Percentiles rank a stretch among this genome's conserved stretches.
These are phyloP conservation scores for Tuctoria greenei DNA, from an alignment of 176 grass and related monocot species.

Conservation along the genomic window DNA sequence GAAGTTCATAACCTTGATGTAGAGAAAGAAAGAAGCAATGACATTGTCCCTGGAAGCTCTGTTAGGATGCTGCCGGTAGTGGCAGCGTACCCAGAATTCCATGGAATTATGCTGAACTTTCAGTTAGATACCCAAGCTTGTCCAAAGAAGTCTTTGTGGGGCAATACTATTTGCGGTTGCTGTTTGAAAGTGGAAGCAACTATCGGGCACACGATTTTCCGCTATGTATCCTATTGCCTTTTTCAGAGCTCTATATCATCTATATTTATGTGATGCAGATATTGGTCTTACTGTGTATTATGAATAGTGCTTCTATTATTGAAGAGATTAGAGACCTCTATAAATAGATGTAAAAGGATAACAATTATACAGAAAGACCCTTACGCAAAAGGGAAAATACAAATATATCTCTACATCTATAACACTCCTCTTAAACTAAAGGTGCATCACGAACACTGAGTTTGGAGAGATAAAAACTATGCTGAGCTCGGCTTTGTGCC, in stretches of 20 bases:
- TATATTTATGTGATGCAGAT: slow-evolving; percentile 96
- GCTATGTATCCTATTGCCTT: slow-evolving; percentile 92
- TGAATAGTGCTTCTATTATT: too few relatives aligned
- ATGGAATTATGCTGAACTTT: slow-evolving; percentile 98
- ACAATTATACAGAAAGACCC: too few relatives aligned
- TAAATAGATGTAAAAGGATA: too few relatives aligned
- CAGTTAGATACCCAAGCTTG: slow-evolving; percentile 84
- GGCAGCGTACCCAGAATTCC: slow-evolving; percentile 82
- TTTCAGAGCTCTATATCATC: slow-evolving; percentile 96
- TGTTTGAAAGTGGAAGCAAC: slow-evolving; percentile 90
- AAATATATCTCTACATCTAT: too few relatives aligned
- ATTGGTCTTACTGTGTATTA: slow-evolving; percentile 91
- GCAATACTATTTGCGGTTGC: slow-evolving; percentile 86
- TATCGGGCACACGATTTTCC: slow-evolving; percentile 78
- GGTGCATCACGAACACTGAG: too few relatives aligned
- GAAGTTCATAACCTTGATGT: slow-evolving; percentile 99
- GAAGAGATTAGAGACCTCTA: too few relatives aligned
- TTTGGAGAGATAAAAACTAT: too few relatives aligned
- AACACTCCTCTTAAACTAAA: too few relatives aligned
- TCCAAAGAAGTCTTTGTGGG: slow-evolving; percentile 98
- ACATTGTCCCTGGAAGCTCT: slow-evolving; percentile 77
- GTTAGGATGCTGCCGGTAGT: slow-evolving; percentile 53
- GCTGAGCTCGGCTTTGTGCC: too few relatives aligned
- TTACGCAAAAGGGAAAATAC: too few relatives aligned
- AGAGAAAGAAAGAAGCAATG: slow-evolving; percentile 93